phyloP scores from a whole-genome alignment of 2,329 filamentous ascomycete genomes.

The Talaromyces albobiverticillius region DNA sequence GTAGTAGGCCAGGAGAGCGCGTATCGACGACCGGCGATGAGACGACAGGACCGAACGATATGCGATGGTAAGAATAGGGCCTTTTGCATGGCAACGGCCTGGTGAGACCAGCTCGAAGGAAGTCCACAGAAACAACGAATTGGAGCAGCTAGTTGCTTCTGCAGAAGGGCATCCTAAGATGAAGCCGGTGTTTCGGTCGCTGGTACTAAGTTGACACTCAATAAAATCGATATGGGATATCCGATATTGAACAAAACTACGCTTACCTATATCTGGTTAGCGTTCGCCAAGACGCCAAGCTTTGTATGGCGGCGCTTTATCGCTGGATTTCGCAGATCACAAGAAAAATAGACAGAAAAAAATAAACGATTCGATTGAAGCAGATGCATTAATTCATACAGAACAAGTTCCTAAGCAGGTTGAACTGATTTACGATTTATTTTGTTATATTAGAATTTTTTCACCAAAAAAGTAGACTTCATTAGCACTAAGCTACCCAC shows the following conservation, averaged over 20 bases:
- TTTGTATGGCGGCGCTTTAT: no score
- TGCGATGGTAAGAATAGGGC: constrained; percentile 30
- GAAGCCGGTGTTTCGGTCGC: neutral
- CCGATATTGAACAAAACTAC: no score
- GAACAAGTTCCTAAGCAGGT: no score
- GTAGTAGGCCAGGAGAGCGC: constrained; percentile 23
- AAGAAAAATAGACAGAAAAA: no score
- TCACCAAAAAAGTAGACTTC: neutral
- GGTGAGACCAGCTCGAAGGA: constrained; percentile 23
- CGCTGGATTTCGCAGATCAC: no score
- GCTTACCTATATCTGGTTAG: no score
- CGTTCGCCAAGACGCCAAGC: no score
- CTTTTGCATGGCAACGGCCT: constrained; percentile 39
- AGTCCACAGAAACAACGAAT: constrained; percentile 24
- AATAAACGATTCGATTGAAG: no score
- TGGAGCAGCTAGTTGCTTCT: constrained; percentile 16
- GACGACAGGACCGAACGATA: constrained; percentile 34
- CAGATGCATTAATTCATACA: no score
- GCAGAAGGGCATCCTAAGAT: constrained; percentile 14
- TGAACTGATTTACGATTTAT: neutral
- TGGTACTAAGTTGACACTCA: no score
- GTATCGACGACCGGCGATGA: constrained; percentile 36
- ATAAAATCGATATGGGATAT: no score
- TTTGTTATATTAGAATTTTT: neutral
- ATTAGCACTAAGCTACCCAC: neutral